phyloP scores from a whole-genome alignment of 176 grass and related monocot genomes.

The Otatea glauca region DNA sequence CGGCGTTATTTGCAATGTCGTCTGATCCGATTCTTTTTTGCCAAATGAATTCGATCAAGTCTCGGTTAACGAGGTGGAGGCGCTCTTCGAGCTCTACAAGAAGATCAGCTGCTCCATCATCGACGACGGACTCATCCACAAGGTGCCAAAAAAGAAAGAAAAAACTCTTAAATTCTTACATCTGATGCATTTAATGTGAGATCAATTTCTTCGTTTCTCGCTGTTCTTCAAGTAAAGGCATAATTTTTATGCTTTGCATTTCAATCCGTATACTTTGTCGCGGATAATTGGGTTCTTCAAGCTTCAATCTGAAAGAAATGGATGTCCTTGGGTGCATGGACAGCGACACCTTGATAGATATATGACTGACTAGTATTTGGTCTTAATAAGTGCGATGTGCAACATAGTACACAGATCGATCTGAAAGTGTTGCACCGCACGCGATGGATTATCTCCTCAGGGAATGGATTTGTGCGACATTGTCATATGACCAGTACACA shows the following conservation, averaged over 20 bases:
- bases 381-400: neutral
- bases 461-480: neutral
- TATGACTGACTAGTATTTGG: too few relatives aligned
- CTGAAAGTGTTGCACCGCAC: neutral
- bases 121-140: slow-evolving; percentile 84
- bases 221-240: neutral
- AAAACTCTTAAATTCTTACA: too few relatives aligned
- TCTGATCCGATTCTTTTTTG: slow-evolving; percentile 20
- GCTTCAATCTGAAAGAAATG: neutral
- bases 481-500: slow-evolving; percentile 27
- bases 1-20: slow-evolving; percentile 6
- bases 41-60: slow-evolving; percentile 36
- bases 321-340: neutral
- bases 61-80: slow-evolving; percentile 86
- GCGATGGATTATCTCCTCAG: neutral
- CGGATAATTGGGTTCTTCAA: neutral
- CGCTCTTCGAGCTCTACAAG: slow-evolving; percentile 85
- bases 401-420: slow-evolving; percentile 28
- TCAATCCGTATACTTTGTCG: neutral
- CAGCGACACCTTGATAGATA: too few relatives aligned
- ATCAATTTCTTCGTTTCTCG: neutral
- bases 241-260: neutral
- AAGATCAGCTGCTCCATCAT: slow-evolving; percentile 83
- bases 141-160: slow-evolving; percentile 41
- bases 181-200: too few relatives aligned